A percentile compares a stretch with the other conserved stretches of the same genome.
Conservation (phyloP, 345 rosid genomes). For the Citrus maxima region DNA sequence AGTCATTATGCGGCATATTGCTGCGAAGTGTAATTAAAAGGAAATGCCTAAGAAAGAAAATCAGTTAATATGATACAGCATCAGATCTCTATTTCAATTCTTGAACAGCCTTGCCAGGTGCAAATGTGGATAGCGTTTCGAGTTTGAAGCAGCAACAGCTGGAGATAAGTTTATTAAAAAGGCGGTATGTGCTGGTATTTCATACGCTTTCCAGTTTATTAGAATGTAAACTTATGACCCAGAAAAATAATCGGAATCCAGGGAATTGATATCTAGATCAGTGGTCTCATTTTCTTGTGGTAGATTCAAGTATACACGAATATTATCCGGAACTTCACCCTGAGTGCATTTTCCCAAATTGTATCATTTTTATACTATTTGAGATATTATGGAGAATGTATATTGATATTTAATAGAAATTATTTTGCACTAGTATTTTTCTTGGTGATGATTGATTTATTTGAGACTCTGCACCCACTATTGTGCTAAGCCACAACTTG, state of each 20-base stretch:
- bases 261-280: neutral
- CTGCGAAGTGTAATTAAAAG: slow-evolving; percentile 9
- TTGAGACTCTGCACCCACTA: no score
- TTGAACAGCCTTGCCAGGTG: neutral
- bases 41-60: neutral
- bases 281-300: neutral
- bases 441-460: no score
- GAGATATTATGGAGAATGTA: neutral
- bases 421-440: no score
- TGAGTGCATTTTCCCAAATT: neutral
- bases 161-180: neutral
- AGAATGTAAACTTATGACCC: neutral
- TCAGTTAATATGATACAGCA: neutral
- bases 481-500: no score
- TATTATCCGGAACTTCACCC: neutral
- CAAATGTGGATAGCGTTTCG: neutral
- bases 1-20: slow-evolving; percentile 2
- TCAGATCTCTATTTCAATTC: neutral
- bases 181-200: neutral
- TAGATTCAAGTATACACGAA: neutral
- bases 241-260: neutral
- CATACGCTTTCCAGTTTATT: neutral
- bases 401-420: no score
- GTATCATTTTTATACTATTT: slow-evolving; percentile 3
- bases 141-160: neutral